Percentiles rank a stretch among this genome's conserved stretches.
These are phyloP conservation scores for Biscutella laevigata DNA, from an alignment of 441 rosid species.

Conservation along the genomic window DNA sequence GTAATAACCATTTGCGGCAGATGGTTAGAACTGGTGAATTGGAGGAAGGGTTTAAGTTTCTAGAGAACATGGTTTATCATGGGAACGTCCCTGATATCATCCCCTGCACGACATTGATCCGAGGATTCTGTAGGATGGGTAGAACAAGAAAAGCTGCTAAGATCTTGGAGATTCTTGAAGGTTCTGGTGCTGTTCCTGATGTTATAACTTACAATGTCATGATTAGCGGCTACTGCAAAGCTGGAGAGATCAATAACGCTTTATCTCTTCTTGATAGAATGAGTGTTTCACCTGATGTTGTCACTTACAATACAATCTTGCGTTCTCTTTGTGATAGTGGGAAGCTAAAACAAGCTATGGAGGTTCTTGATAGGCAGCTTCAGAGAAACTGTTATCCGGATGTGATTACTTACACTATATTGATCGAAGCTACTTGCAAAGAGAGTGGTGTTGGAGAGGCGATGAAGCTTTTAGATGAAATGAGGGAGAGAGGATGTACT, in stretches of 20 bases:
- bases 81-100: constrained; percentile 68
- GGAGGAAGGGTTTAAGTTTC: constrained; percentile 60
- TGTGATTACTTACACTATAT: constrained; percentile 70
- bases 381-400: constrained; percentile 65
- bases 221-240: constrained; percentile 75
- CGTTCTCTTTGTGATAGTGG: constrained; percentile 67
- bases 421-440: constrained; percentile 79
- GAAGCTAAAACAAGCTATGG: constrained; percentile 68
- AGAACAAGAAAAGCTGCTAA: constrained; percentile 61
- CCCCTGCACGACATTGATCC: constrained; percentile 64
- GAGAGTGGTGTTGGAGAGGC: constrained; percentile 76
- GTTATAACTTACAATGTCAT: constrained; percentile 70
- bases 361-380: constrained; percentile 57
- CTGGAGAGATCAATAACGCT: constrained; percentile 66
- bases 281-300: constrained; percentile 75
- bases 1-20: constrained; percentile 45
- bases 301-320: constrained; percentile 68
- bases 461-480: constrained; percentile 82
- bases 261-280: constrained; percentile 53
- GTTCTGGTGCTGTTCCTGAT: constrained; percentile 70
- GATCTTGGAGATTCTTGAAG: constrained; percentile 67
- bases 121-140: constrained; percentile 65
- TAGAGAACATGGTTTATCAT: constrained; percentile 64
- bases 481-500: constrained; percentile 67
- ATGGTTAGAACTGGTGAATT: constrained; percentile 53